Percentiles rank a stretch among this genome's conserved stretches.
Conservation (phyloP, 1,284 basidiomycete species). For the Ustilago lituana region DNA sequence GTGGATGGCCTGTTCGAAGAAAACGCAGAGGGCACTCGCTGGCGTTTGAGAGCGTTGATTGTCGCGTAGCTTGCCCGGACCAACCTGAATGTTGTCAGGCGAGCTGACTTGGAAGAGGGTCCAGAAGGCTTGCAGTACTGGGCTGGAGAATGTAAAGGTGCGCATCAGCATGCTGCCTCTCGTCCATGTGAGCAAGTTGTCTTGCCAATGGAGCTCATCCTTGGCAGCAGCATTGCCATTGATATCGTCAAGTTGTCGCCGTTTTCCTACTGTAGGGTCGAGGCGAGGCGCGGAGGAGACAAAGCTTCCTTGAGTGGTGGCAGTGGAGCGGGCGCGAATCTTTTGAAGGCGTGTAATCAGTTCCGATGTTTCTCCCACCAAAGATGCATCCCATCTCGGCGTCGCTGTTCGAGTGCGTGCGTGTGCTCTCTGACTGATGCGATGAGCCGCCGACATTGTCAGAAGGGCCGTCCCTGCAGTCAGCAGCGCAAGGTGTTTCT, state of each 20-base stretch:
- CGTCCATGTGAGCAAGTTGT: conserved; percentile 45
- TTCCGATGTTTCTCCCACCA: conserved; percentile 11
- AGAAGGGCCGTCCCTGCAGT: not conserved
- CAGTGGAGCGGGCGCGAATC: conserved; percentile 34
- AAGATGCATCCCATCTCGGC: not conserved
- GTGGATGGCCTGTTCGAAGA: conserved; percentile 51
- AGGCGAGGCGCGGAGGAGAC: not conserved
- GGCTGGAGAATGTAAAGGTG: conserved; percentile 42
- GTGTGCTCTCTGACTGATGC: conserved; percentile 26
- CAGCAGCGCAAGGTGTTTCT: not conserved
- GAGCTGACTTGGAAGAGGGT: conserved; percentile 43
- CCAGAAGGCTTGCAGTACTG: conserved; percentile 56
- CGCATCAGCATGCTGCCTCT: conserved; percentile 41
- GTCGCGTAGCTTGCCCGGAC: conserved; percentile 20
- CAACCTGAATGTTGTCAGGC: conserved; percentile 28
- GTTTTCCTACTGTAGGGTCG: not conserved
- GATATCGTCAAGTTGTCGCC: not conserved
- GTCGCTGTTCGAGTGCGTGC: not conserved
- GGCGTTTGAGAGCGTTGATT: not conserved
- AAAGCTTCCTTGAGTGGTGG: conserved; percentile 27
- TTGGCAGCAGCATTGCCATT: not conserved
- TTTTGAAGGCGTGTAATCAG: conserved; percentile 32
- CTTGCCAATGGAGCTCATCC: conserved; percentile 51
- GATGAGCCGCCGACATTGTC: conserved; percentile 28
- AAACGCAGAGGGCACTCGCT: conserved; percentile 52